phyloP scores from a whole-genome alignment of 2,329 filamentous ascomycete genomes.

The Penicillium brevicompactum region DNA sequence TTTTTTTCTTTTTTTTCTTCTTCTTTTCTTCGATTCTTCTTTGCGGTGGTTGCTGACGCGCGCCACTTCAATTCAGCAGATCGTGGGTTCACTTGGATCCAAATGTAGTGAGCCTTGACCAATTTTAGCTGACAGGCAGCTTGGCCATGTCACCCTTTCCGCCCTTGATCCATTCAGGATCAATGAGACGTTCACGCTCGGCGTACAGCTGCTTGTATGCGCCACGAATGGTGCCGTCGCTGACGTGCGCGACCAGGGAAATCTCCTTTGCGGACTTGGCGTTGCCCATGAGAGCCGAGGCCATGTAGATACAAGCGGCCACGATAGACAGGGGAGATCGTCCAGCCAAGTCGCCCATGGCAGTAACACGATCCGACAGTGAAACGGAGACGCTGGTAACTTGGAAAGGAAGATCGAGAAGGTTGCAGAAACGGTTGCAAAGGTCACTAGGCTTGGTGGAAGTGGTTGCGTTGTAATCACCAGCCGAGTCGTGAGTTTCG shows the following conservation, averaged over 20 bases:
- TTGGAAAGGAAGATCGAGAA: slow-evolving; percentile 73
- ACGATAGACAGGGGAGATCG: slow-evolving; percentile 93
- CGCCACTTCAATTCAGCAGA: neutral
- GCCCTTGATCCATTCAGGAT: slow-evolving; percentile 71
- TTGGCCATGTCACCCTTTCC: slow-evolving; percentile 71
- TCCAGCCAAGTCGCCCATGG: slow-evolving; percentile 80
- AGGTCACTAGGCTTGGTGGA: slow-evolving; percentile 82
- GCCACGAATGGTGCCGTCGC: slow-evolving; percentile 94
- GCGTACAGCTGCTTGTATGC: slow-evolving; percentile 88
- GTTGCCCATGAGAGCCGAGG: slow-evolving; percentile 81
- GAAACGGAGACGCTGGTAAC: slow-evolving; percentile 79
- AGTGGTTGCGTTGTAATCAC: slow-evolving; percentile 69
- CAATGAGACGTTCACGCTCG: slow-evolving; percentile 72
- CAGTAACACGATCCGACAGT: slow-evolving; percentile 75
- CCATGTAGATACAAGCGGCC: slow-evolving; percentile 95
- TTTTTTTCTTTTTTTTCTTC: neutral
- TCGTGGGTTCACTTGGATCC: neutral
- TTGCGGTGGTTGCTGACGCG: neutral
- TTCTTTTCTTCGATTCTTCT: neutral
- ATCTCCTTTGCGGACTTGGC: slow-evolving; percentile 83
- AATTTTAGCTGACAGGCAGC: slow-evolving; percentile 58
- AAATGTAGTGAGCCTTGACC: neutral
- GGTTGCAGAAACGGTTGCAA: slow-evolving; percentile 85
- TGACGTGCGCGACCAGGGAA: slow-evolving; percentile 80
- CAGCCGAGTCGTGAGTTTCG: slow-evolving; percentile 52